phyloP scores from a whole-genome alignment of 768 basidiomycete species.

The Russula virescens region DNA sequence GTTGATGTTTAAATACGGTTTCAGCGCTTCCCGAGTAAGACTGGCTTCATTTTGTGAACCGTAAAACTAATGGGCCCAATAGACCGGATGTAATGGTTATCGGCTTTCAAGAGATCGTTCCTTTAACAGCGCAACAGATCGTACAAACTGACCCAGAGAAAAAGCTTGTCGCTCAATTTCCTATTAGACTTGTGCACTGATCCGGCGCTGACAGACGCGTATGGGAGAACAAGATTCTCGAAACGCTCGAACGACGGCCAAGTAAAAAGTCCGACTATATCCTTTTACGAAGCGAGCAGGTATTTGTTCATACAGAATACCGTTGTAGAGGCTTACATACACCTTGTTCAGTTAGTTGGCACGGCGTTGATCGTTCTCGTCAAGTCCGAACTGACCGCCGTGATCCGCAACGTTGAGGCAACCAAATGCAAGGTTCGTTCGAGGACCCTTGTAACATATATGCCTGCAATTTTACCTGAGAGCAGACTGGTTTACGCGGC shows the following conservation, averaged over 20 bases:
- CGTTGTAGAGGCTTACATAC: not conserved
- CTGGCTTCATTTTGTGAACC: constrained; percentile 17
- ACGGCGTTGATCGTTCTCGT: constrained; percentile 86
- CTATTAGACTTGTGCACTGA: not conserved
- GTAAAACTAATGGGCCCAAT: not conserved
- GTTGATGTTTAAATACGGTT: not conserved
- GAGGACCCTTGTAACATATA: not conserved
- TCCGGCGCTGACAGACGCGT: constrained; percentile 46
- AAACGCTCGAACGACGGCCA: constrained; percentile 67
- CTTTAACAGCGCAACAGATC: constrained; percentile 95
- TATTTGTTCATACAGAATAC: constrained; percentile 27
- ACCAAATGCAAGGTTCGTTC: constrained; percentile 76
- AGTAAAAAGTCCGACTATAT: constrained; percentile 71
- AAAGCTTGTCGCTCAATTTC: constrained; percentile 43
- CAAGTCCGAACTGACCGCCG: constrained; percentile 64
- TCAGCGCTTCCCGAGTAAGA: constrained; percentile 44
- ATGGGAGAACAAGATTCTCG: constrained; percentile 82
- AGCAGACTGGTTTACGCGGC: constrained; percentile 78
- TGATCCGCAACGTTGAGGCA: constrained; percentile 90
- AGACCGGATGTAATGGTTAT: constrained; percentile 88
- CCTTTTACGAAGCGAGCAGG: constrained; percentile 89
- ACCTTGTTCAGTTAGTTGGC: constrained; percentile 70
- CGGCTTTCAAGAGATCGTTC: constrained; percentile 96
- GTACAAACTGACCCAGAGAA: constrained; percentile 94
- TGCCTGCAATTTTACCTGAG: not conserved